These are phyloP conservation scores for Quercus parvula DNA, from an alignment of 306 rosid species.

Conservation along the genomic window DNA sequence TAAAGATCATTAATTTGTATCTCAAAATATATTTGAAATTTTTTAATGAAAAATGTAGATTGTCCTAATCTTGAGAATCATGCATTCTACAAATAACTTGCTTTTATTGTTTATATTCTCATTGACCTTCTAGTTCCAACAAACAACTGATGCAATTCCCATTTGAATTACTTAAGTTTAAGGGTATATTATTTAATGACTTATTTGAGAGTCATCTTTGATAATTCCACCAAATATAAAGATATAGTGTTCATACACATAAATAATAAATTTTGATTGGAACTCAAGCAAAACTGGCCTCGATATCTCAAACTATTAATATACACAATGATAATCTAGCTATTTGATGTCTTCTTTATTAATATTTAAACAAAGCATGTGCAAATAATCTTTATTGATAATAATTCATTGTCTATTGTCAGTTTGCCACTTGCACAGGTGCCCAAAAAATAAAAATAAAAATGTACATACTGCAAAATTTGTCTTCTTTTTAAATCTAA, in stretches of 20 bases:
- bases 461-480: not conserved
- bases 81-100: not conserved
- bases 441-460: not conserved
- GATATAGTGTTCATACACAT: not conserved
- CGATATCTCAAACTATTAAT: not conserved
- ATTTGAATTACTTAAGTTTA: not conserved
- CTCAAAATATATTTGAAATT: not conserved
- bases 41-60: not conserved
- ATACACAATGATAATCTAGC: not conserved
- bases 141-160: not conserved
- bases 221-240: not conserved
- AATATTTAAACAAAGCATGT: not conserved
- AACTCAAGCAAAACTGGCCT: not conserved
- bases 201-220: not conserved
- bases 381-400: not conserved
- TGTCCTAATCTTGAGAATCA: not conserved
- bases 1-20: not conserved
- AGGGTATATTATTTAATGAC: not conserved
- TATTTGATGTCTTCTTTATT: not conserved
- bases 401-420: not conserved
- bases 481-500: too few relatives aligned
- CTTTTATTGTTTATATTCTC: not conserved
- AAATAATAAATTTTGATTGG: not conserved
- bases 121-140: not conserved
- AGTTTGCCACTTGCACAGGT: too few relatives aligned